Percentiles rank a stretch among this genome's conserved stretches.
Evolutionary conservation across 495 filamentous ascomycete genomes (phyloP).

Genomic region (Trichoderma virens): DNA sequence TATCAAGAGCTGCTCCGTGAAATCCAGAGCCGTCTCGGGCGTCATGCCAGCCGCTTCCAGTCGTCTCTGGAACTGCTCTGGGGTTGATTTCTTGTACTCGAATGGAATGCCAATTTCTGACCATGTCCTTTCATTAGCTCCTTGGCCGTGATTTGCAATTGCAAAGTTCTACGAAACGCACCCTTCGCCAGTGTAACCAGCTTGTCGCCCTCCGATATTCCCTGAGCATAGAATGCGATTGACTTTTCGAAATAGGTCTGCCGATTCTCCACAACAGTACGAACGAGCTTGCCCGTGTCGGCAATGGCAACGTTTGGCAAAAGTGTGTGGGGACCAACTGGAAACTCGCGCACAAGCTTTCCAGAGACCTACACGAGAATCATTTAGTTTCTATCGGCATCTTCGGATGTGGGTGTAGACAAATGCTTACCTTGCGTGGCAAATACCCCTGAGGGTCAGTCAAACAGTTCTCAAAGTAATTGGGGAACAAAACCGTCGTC

Average conservation of each 20-base stretch:
- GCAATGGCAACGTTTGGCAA: neutral
- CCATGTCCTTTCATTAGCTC: neutral
- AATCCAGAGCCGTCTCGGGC: neutral
- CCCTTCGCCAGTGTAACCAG: neutral
- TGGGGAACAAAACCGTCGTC: neutral
- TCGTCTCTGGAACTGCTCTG: neutral
- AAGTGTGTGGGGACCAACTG: neutral
- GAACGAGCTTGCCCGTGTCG: neutral
- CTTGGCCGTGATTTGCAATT: neutral
- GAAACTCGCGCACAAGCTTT: neutral
- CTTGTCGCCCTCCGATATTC: neutral
- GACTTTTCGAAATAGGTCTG: neutral
- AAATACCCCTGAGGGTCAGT: neutral
- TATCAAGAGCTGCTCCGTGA: neutral
- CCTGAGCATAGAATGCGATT: neutral
- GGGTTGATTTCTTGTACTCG: neutral
- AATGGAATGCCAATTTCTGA: neutral
- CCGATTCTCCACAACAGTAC: neutral
- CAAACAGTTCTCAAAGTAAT: neutral
- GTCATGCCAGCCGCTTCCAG: neutral
- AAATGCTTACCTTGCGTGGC: neutral
- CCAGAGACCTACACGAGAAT: neutral
- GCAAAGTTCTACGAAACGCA: neutral
- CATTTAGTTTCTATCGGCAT: neutral
- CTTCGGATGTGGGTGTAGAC: neutral